These are phyloP conservation scores for Rusavskia elegans DNA, from an alignment of 495 filamentous ascomycete species.

Conservation along the genomic window DNA sequence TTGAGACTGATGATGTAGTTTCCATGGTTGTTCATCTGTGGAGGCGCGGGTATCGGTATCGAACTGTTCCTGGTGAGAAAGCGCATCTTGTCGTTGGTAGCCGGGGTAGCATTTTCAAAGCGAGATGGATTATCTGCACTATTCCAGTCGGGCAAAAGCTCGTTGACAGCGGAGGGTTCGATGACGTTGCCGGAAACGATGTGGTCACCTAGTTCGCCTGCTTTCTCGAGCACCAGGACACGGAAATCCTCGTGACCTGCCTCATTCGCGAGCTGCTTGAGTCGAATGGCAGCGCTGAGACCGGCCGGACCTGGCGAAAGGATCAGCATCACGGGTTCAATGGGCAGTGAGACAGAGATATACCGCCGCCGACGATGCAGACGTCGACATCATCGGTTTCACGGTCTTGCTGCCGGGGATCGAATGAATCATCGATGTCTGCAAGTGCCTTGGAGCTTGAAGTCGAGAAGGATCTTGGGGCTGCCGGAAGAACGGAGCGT, in stretches of 20 bases:
- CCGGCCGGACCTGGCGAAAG: conserved; percentile 60
- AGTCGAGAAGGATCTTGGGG: conserved; percentile 27
- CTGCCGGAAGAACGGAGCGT: background rate
- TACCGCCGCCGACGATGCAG: conserved; percentile 87
- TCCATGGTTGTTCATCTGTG: conserved; percentile 96
- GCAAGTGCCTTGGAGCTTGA: conserved; percentile 31
- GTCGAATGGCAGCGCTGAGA: conserved; percentile 76
- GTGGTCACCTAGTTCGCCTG: conserved; percentile 86
- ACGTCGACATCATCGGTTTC: conserved; percentile 92
- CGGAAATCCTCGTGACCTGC: conserved; percentile 94
- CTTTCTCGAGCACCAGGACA: conserved; percentile 86
- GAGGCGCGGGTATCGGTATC: conserved; percentile 70
- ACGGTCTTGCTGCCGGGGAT: conserved; percentile 58
- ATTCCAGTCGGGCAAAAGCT: conserved; percentile 89
- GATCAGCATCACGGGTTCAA: background rate
- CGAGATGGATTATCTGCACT: conserved; percentile 68
- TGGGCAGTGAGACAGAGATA: conserved; percentile 3
- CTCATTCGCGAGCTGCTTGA: conserved; percentile 92
- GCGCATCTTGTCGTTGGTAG: conserved; percentile 73
- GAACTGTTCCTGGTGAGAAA: conserved; percentile 76
- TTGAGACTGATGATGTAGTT: conserved; percentile 96
- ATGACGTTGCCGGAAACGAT: conserved; percentile 94
- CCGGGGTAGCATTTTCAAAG: conserved; percentile 73
- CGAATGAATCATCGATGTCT: conserved; percentile 47
- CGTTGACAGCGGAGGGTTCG: conserved; percentile 74